A percentile compares a stretch with the other conserved stretches of the same genome.
phyloP scores from a whole-genome alignment of 768 basidiomycete species.

The Tubosaeta sp. region DNA sequence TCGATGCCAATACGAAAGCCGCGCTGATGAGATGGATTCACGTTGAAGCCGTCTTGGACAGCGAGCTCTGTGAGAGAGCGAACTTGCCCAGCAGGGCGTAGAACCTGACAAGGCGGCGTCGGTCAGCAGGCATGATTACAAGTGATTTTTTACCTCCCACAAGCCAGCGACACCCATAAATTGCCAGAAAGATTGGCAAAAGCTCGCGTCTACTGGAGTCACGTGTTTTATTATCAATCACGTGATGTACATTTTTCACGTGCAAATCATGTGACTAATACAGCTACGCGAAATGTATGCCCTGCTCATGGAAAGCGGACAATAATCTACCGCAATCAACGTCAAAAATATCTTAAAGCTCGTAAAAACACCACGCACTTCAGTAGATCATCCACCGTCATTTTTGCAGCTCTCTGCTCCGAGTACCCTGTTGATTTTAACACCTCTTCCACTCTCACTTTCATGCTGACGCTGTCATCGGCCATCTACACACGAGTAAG shows the following conservation, averaged over 20 bases:
- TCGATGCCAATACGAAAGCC: slow-evolving; percentile 86
- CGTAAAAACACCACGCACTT: slow-evolving; percentile 51
- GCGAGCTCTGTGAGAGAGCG: slow-evolving; percentile 77
- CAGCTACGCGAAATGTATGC: slow-evolving; percentile 63
- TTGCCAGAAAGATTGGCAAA: neutral
- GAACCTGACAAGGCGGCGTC: slow-evolving; percentile 37
- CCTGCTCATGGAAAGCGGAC: slow-evolving; percentile 69
- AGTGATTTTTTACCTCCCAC: slow-evolving; percentile 40
- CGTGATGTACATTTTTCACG: neutral
- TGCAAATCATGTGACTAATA: slow-evolving; percentile 4
- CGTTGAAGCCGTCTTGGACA: slow-evolving; percentile 68
- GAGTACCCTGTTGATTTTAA: slow-evolving; percentile 66
- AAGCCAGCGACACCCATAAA: slow-evolving; percentile 47
- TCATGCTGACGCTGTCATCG: slow-evolving; percentile 67
- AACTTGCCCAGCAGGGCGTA: slow-evolving; percentile 64
- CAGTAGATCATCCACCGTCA: slow-evolving; percentile 88
- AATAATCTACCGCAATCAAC: slow-evolving; percentile 44
- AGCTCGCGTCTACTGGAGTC: neutral
- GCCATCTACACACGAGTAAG: slow-evolving; percentile 45
- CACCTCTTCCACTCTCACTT: slow-evolving; percentile 66
- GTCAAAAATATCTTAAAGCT: slow-evolving; percentile 3
- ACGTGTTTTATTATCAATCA: neutral
- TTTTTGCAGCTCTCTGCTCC: slow-evolving; percentile 84
- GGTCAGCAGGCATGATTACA: slow-evolving; percentile 13
- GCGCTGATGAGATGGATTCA: slow-evolving; percentile 57